Evolutionary conservation across 768 basidiomycete species (phyloP), one percentile per base, ranked within the genome.

Genomic region (Cystobasidium ongulense): DNA sequence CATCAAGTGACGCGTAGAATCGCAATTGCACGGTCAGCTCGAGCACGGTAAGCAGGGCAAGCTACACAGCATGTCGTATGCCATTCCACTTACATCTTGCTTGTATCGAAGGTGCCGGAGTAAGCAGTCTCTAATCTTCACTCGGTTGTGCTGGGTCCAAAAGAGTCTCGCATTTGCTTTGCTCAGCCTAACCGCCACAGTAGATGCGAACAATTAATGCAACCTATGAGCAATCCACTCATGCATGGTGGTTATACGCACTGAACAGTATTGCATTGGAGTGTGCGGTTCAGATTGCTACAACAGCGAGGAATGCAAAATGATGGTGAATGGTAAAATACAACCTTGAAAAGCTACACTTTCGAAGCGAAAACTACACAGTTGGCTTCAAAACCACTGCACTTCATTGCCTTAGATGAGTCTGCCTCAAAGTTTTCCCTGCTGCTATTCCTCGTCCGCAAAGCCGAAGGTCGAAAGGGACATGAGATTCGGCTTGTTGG

Each of bases 401-500:
- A 50, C 46, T 50, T 21, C 46, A 21, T 50, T 50, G 10, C 46
- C 18, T 21, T 4, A 50, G 21, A 21, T 50, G n/a, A n/a, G n/a
- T 50, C 46, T 50, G 15, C 21, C 8, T 21, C 18, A 50, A 11
- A 7, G 3, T 11, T 50, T 50, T 4, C 4, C 39, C 39, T 41
- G 15, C 15, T 7, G 21, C 21, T 21, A 50, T 50, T 50, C 46
- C 3, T 50, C 8, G 7, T 50, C 46, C 7, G 46, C 7, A 50
- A 50, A 50, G 5, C 46, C 46, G n/a, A 50, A 50, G 21, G 46
- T 50, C 46, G 46, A 50, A 50, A 50, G 46, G 3, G 46, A 50
- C 46, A 50, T 50, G 17, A 65, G 33, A 25, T 29, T 46, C 46
- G 66, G 66, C 66, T 68, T 68, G 15, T 68, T 43, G 31, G 68